Evolutionary conservation across 1,139 yeast species (phyloP), one percentile per base, ranked within the genome.

Genomic region (Kluyveromyces sp.): DNA sequence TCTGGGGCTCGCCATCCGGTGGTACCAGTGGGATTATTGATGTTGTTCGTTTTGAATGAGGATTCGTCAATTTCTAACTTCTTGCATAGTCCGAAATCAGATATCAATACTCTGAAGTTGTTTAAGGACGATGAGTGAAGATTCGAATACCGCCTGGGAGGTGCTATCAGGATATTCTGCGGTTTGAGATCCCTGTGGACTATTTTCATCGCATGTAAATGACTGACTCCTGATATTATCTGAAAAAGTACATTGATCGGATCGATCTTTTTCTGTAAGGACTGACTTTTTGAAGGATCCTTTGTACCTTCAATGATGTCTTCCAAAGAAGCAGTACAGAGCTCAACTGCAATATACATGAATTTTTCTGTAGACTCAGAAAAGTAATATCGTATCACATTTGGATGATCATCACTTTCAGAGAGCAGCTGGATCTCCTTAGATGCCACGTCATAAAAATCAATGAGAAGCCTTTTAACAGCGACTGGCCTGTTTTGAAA

Each of bases 1-100:
- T 92, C 99, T 0, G 98, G 98, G 0, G 98, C 97, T 54, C 97
- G 75, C 98, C 98, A 92, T 1, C 99, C 99, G 6, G 92, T 78
- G 0, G 98, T 92, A 2, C 99, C 99, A 0, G 96, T 95, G 9
- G 95, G 94, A 57, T 87, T 83, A 26, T 88, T 88, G 0, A 92
- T 81, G 0, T 95, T 83, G 0, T 96, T 89, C 0, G 96, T 95
- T 51, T 92, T 75, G 62, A 92, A 92, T 6, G 96, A 86, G 1
- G 95, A 84, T 63, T 92, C 96, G 54, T 88, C 97, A 15, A 80
- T 78, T 50, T 92, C 98, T 43, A 92, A 67, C 58, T 84, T 85
- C 59, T 92, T 89, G 63, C 98, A 92, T 20, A 92, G 73, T 0
- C 99, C 99, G 68, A 92, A 94, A 64, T 92, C 99, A 1, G 96